Evolutionary conservation across 257 asterid species (phyloP).

Genomic region (Capsicum baccatum): DNA sequence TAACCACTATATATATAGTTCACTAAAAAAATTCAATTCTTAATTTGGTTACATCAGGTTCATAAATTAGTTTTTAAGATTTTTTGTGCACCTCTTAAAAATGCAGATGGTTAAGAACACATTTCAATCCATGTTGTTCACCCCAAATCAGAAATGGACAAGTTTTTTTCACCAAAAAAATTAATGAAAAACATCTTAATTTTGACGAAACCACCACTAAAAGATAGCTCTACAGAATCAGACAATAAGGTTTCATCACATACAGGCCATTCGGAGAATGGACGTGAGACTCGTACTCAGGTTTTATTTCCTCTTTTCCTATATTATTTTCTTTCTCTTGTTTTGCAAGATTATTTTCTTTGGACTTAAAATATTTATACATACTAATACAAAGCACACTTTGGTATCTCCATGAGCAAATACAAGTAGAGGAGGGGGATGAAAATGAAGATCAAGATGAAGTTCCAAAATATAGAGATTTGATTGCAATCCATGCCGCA

Average conservation of each 20-base stretch:
- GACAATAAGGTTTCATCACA: not conserved
- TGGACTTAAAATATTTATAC: no score
- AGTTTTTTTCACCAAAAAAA: conserved; percentile 36
- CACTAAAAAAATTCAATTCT: no score
- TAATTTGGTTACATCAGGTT: not conserved
- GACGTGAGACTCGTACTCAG: not conserved
- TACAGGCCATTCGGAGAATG: not conserved
- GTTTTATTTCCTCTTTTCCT: not conserved
- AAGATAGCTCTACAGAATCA: not conserved
- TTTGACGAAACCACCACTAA: conserved; percentile 36
- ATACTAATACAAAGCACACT: not conserved
- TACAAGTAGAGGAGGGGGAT: conserved; percentile 17
- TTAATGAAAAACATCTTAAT: conserved; percentile 32
- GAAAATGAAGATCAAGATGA: conserved; percentile 18
- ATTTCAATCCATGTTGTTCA: conserved; percentile 33
- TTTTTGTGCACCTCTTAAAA: not conserved
- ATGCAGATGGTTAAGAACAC: conserved; percentile 37
- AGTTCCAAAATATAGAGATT: conserved; percentile 31
- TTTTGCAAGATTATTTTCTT: not conserved
- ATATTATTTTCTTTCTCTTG: not conserved
- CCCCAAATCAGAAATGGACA: conserved; percentile 30
- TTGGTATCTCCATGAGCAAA: not conserved
- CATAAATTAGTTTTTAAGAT: not conserved
- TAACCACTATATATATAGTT: no score
- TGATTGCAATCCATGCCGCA: conserved; percentile 42